Conservation (phyloP, 1,284 basidiomycete species). For the Xerocomus minutiporus region DNA sequence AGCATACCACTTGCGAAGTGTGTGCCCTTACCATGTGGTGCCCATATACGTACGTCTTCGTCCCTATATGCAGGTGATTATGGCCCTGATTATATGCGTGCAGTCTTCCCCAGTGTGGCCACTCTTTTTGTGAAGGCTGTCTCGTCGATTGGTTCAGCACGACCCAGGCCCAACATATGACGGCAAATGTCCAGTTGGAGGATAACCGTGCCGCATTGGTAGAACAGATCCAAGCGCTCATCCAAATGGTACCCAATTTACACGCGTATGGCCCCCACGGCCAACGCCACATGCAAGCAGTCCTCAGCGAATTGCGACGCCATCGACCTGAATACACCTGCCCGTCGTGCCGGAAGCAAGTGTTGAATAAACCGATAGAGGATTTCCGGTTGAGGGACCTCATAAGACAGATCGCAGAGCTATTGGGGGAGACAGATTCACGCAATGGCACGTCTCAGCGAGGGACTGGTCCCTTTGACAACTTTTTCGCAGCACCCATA, state of each 20-base stretch:
- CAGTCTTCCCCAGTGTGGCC: constrained; percentile 62
- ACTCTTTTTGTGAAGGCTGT: constrained; percentile 62
- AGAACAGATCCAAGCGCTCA: constrained; percentile 19
- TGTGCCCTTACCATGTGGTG: constrained; percentile 59
- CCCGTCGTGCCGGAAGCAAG: constrained; percentile 54
- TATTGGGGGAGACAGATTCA: constrained; percentile 45
- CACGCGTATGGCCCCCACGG: constrained; percentile 19
- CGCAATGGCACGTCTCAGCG: constrained; percentile 21
- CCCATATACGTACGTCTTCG: constrained; percentile 52
- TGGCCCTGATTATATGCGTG: constrained; percentile 1
- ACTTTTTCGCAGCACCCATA: constrained; percentile 41
- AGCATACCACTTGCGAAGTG: constrained; percentile 56
- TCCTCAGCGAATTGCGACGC: constrained; percentile 22
- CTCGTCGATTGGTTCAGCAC: constrained; percentile 64
- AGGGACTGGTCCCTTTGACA: constrained; percentile 44
- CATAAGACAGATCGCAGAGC: constrained; percentile 43
- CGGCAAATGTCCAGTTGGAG: constrained; percentile 44
- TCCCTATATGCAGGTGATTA: constrained; percentile 1
- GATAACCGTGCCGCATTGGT: constrained; percentile 21
- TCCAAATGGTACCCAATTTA: constrained; percentile 29
- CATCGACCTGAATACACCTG: constrained; percentile 55
- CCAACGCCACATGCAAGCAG: constrained; percentile 20
- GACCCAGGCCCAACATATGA: constrained; percentile 45
- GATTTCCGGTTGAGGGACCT: constrained; percentile 57
- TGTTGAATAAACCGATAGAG: constrained; percentile 50